Conservation (phyloP, 257 asterid species). For the Lycium barbarum region DNA sequence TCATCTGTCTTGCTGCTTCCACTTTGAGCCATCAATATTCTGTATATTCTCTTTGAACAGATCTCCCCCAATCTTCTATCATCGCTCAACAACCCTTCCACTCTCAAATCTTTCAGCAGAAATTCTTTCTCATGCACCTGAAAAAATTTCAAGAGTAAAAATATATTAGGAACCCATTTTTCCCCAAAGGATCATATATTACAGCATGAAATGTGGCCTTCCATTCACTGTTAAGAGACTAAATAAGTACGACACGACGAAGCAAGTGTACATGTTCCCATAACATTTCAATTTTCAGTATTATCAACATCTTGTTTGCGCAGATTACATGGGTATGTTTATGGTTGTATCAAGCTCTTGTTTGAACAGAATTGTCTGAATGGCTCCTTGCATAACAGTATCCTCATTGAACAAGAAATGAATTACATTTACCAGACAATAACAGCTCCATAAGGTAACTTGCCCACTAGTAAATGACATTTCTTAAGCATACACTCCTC, state of each 20-base stretch:
- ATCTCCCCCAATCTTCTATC: constrained; percentile 88
- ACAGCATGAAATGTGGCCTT: background rate
- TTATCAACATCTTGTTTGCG: background rate
- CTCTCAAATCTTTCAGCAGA: constrained; percentile 73
- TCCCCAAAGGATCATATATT: background rate
- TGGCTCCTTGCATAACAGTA: background rate
- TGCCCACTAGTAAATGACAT: background rate
- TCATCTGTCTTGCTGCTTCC: constrained; percentile 85
- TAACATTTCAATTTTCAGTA: background rate
- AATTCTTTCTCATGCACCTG: constrained; percentile 97
- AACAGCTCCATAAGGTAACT: background rate
- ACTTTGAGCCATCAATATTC: constrained; percentile 86
- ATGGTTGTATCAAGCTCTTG: background rate
- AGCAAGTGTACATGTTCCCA: background rate
- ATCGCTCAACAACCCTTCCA: constrained; percentile 73
- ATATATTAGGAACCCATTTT: background rate
- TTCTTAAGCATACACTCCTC: background rate
- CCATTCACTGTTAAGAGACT: background rate
- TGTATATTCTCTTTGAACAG: constrained; percentile 91
- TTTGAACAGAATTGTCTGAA: background rate
- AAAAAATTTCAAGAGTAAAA: constrained; percentile 4
- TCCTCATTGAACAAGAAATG: background rate
- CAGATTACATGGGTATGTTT: background rate
- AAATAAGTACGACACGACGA: background rate
- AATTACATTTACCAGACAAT: background rate